A percentile compares a stretch with the other conserved stretches of the same genome.
Conservation (phyloP, 2,329 filamentous ascomycete genomes). For the Rhynchosporium agropyri region DNA sequence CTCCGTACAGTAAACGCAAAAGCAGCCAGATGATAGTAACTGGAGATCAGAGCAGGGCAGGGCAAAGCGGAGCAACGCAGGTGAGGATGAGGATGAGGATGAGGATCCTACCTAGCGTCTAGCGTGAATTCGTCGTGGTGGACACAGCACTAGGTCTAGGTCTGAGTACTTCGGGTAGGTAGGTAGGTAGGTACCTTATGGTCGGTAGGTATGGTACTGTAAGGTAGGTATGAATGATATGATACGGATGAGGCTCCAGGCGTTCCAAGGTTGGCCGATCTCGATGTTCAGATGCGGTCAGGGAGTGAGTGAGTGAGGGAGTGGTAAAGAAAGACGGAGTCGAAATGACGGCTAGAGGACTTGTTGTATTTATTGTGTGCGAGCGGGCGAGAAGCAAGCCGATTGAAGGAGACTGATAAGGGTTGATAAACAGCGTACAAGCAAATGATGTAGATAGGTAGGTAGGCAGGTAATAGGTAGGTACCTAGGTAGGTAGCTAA, state of each 20-base stretch:
- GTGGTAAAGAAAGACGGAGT: too few species aligned
- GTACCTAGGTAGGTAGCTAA: not conserved
- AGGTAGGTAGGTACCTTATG: not conserved
- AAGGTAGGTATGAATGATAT: not conserved
- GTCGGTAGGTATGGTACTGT: slow-evolving; percentile 5
- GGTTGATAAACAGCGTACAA: too few species aligned
- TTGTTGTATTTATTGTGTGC: too few species aligned
- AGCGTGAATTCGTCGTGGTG: not conserved
- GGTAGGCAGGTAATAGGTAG: slow-evolving; percentile 1
- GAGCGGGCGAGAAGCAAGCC: too few species aligned
- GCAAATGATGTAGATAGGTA: not conserved
- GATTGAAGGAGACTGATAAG: too few species aligned
- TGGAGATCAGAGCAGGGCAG: not conserved
- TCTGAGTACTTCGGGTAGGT: not conserved
- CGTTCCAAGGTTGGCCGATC: too few species aligned
- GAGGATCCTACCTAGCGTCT: slow-evolving; percentile 6
- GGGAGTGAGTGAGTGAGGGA: too few species aligned
- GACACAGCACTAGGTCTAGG: not conserved
- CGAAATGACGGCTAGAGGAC: too few species aligned
- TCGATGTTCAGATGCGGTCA: too few species aligned
- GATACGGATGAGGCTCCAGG: too few species aligned
- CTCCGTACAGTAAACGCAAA: slow-evolving; percentile 1
- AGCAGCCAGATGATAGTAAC: too few species aligned
- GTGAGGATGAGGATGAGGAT: not conserved
- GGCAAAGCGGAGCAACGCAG: not conserved